Base-by-base conservation (phyloP, 768 basidiomycete genomes). In the Lyophyllum semitale region DNA sequence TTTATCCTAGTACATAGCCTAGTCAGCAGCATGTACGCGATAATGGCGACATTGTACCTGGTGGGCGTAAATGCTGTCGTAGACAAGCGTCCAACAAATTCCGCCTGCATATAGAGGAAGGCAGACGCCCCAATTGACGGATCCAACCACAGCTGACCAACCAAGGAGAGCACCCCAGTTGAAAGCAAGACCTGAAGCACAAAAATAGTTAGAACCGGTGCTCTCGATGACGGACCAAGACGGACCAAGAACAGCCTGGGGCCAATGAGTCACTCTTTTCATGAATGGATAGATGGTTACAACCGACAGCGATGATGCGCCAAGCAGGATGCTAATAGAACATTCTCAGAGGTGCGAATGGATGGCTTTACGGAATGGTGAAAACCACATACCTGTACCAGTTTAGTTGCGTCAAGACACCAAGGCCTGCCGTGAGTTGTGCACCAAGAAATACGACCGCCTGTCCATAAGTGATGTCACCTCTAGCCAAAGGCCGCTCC, bases 141-240 rank as follows among this genome's bases (percentile, higher is more conserved):
- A 63, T 1, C 92, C 93, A 1, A 89, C 84, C 4, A 98, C 86
- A 2, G 97, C 95, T 3, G 97, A 95, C 91, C 95, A 98, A 22
- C 97, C 97, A 17, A 98, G 84, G 1, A 99, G 72, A 1, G 93
- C 87, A 17, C 97, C 97, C 96, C 96, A 99, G 72, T 98, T 98
- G 71, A 95, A 99, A 0, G 95, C 87, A 43, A 98, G 79, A 9
- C 95, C 95, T 95, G 63, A 12, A 53, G 13, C 32, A 43, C 4
- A 35, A 22, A 50, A 29, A 51, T 7, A 35, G 35, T 46, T 18
- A 30, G 40, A 40, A 48, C 23, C 6, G 44, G 27, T 13, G 13
- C 7, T 45, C 7, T 45, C 26, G 5, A 44, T 30, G 13, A 44
- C 12, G 15, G 7, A 26, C 23, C 23, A 44, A 37, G 37, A 65